Base-by-base conservation (phyloP, 257 asterid species). In the Fraxinus cuspidata region DNA sequence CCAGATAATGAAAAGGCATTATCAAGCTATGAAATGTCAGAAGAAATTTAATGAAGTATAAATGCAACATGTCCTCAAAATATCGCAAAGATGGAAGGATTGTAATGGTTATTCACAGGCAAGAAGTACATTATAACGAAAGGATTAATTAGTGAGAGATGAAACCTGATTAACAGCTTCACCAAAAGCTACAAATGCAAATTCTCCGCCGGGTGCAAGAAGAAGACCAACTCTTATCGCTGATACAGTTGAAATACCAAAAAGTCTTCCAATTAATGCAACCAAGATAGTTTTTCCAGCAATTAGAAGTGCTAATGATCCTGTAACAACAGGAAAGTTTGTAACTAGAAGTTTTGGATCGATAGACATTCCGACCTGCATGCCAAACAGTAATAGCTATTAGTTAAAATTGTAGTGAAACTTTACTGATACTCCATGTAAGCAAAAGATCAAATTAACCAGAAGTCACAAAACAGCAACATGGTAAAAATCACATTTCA, bases 201-300 rank as follows among this genome's bases (percentile, higher is more conserved):
- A 96, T 79, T 96, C 99, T 77, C 99, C 99, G 73, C 99, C 99
- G 0, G 99, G 99, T 79, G 99, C 99, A 81, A 96, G 99, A 51
- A 96, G 89, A 85, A 96, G 98, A 75, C 99, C 99, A 84, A 88
- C 93, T 86, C 99, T 93, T 83, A 93, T 74, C 5, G 99, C 99
- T 47, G 99, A 88, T 70, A 96, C 84, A 53, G 93, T 79, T 81
- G 99, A 93, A 84, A 96, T 68, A 28, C 99, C 99, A 87, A 90
- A 96, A 75, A 90, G 79, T 82, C 84, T 87, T 76, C 99, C 99
- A 83, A 96, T 86, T 71, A 96, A 87, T 76, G 92, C 91, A 83
- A 93, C 96, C 90, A 93, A 88, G 74, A 92, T 47, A 60, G 98
- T 93, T 90, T 96, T 96, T 60, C 98, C 97, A 81, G 84, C 95